These are phyloP conservation scores for Glaciozyma martinii DNA, from an alignment of 768 basidiomycete genomes.

Conservation along the genomic window DNA sequence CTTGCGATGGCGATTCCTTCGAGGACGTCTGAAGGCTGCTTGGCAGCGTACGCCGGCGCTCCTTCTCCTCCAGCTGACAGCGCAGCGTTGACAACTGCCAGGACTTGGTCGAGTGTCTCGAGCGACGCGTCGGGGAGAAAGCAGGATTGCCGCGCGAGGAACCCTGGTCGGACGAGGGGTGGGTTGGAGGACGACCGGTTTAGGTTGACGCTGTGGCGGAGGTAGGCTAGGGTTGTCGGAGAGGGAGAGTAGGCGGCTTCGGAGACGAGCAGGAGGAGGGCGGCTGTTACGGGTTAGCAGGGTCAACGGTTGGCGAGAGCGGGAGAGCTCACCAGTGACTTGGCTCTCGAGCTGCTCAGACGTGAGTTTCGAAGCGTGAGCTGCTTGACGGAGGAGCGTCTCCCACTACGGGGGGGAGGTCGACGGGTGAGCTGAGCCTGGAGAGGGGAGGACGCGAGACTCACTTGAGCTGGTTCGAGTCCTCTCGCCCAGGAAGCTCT, in stretches of 20 bases:
- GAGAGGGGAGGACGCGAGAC: neutral
- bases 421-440: neutral
- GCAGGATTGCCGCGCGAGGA: neutral
- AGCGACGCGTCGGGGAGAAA: neutral
- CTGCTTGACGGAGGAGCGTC: constrained; percentile 2
- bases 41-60: neutral
- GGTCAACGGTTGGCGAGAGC: no score
- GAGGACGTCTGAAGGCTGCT: neutral
- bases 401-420: constrained; percentile 13
- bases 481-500: constrained; percentile 11
- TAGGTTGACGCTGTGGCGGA: neutral
- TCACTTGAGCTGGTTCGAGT: neutral
- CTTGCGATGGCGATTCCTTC: neutral
- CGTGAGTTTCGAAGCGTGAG: neutral
- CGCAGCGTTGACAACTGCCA: neutral
- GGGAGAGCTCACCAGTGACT: neutral
- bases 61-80: neutral
- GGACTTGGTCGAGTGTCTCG: neutral
- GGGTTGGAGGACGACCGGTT: neutral
- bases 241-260: neutral
- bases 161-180: neutral
- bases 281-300: neutral
- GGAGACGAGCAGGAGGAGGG: neutral
- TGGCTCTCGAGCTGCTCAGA: neutral
- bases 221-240: neutral